A percentile compares a stretch with the other conserved stretches of the same genome.
Conservation (phyloP, 2,329 filamentous ascomycete genomes). For the Neofusicoccum cordaticola region DNA sequence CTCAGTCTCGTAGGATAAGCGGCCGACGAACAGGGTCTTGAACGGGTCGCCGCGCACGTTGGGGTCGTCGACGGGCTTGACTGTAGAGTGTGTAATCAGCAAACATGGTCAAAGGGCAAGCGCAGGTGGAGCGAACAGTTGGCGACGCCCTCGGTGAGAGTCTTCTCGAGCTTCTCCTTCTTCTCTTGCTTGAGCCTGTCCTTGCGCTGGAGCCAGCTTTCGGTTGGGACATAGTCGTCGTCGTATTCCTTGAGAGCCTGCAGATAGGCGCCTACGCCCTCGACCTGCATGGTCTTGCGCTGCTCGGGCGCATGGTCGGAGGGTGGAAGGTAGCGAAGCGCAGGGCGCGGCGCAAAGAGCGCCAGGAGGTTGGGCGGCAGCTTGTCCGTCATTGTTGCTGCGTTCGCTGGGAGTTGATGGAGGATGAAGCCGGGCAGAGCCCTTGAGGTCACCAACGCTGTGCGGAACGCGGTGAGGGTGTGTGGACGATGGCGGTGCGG, state of each 20-base stretch:
- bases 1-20: constrained; percentile 84
- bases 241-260: constrained; percentile 72
- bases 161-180: constrained; percentile 62
- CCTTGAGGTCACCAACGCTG: background rate
- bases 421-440: background rate
- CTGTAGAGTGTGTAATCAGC: constrained; percentile 43
- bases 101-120: background rate
- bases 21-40: constrained; percentile 89
- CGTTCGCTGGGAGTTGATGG: background rate
- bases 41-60: constrained; percentile 92
- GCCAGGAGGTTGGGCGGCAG: constrained; percentile 88
- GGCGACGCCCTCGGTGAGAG: constrained; percentile 62
- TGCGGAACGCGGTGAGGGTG: background rate
- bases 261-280: constrained; percentile 72
- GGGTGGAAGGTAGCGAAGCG: constrained; percentile 83
- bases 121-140: constrained; percentile 52
- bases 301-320: constrained; percentile 80
- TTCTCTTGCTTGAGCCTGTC: constrained; percentile 83
- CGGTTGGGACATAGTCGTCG: constrained; percentile 74
- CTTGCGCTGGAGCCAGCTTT: constrained; percentile 87
- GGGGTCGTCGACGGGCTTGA: constrained; percentile 77
- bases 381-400: constrained; percentile 80
- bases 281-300: constrained; percentile 69
- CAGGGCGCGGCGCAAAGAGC: constrained; percentile 91
- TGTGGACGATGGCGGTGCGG: background rate